These are phyloP conservation scores for Marsdenia floribunda DNA, from an alignment of 257 asterid species.

Conservation along the genomic window DNA sequence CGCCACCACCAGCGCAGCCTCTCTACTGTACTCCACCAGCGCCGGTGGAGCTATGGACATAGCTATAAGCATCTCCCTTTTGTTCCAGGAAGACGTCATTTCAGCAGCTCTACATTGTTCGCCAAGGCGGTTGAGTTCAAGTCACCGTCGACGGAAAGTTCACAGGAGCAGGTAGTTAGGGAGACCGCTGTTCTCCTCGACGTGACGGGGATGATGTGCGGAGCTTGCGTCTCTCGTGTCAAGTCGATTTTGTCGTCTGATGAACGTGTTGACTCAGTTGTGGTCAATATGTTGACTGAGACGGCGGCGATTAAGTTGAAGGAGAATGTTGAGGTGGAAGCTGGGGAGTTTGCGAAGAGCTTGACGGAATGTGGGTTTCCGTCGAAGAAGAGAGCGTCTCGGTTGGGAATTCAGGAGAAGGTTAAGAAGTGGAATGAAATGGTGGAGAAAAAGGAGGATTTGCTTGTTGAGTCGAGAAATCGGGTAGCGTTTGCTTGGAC, in stretches of 20 bases:
- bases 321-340: constrained; percentile 16
- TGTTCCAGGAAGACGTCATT: constrained; percentile 24
- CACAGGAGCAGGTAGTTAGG: constrained; percentile 24
- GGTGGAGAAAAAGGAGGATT: constrained; percentile 73
- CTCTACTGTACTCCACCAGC: constrained; percentile 17
- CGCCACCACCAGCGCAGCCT: constrained; percentile 13
- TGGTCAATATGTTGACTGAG: constrained; percentile 88
- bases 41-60: constrained; percentile 26
- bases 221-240: constrained; percentile 88
- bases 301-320: constrained; percentile 86
- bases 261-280: constrained; percentile 79
- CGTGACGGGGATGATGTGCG: constrained; percentile 97
- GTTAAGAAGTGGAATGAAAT: constrained; percentile 86
- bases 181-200: constrained; percentile 57
- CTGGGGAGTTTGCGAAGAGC: constrained; percentile 58
- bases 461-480: constrained; percentile 68
- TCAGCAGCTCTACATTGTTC: constrained; percentile 23
- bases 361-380: constrained; percentile 82
- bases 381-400: constrained; percentile 66
- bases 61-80: constrained; percentile 12
- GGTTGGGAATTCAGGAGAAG: constrained; percentile 77
- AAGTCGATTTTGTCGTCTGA: constrained; percentile 71
- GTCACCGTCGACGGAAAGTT: constrained; percentile 17
- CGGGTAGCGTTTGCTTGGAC: constrained; percentile 93
- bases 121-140: constrained; percentile 60